Evolutionary conservation across 2,329 filamentous ascomycete species (phyloP), one percentile per base, ranked within the genome.

Genomic region (Ilyonectria sp.): DNA sequence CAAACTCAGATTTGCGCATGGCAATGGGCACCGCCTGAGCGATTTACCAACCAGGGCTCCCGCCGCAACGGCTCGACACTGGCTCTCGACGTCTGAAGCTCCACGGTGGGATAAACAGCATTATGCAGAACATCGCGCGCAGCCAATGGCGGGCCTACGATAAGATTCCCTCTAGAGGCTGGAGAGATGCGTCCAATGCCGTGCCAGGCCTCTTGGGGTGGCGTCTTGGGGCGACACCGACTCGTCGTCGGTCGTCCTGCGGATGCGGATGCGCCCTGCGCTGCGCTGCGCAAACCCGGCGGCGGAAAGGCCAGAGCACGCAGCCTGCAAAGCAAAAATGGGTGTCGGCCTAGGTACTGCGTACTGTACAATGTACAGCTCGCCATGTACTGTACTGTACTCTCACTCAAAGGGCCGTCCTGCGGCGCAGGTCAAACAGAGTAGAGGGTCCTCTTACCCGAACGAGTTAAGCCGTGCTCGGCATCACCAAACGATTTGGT

Each of bases 91-190:
- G 19, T 26, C 64, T 40, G 31, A 56, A 70, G 55, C 61, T 60
- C 65, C 62, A 72, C 72, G 68, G 55, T 75, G 74, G 73, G 72
- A 75, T 75, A 75, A 77, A 77, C 73, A 67, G 72, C 77, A 79
- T 79, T 79, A 79, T 79, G 77, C 75, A 77, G 77, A 74, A 69
- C 76, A 74, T 73, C 52, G 13, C 7, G 6, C 6, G 19, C 11
- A 49, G 58, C 78, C 78, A 79, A 79, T 79, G 71, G 74, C 11
- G 33, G 47, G 7, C 53, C 65, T 58, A 66, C 74, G 78, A 79
- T 79, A 79, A 79, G 77, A 71, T 62, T 58, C 26, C 65, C 43
- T 65, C 57, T 53, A 65, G 49, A 69, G 65, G 58, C 40, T 46
- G 63, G 69, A 65, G 65, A 63, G 58, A 26, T 62, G 58, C 57